A percentile compares a stretch with the other conserved stretches of the same genome.
Evolutionary conservation across 2,329 filamentous ascomycete genomes (phyloP).

Genomic region (Botryotinia globosa): DNA sequence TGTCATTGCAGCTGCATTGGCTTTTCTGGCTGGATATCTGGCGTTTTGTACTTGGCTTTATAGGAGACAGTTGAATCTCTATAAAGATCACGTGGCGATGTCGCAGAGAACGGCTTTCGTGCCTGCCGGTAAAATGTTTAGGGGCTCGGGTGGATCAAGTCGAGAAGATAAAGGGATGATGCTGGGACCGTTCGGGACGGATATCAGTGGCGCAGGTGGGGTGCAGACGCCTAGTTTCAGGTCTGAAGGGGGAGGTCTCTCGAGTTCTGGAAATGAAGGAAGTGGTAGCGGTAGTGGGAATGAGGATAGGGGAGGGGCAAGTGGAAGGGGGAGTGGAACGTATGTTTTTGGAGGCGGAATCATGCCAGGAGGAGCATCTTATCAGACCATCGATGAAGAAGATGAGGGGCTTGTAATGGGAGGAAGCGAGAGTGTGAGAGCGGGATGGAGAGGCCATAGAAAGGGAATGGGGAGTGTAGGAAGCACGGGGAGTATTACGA

Average conservation of each 20-base stretch:
- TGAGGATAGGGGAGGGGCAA: not conserved
- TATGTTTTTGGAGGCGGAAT: constrained; percentile 28
- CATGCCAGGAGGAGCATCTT: constrained; percentile 28
- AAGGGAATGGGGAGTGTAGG: constrained; percentile 1
- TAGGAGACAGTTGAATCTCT: constrained; percentile 65
- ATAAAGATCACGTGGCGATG: constrained; percentile 67
- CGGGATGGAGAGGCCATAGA: constrained; percentile 36
- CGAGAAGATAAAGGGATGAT: constrained; percentile 20
- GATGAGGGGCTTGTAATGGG: constrained; percentile 27
- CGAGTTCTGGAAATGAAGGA: not conserved
- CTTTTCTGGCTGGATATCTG: constrained; percentile 60
- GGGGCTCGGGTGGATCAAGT: not conserved
- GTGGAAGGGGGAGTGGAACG: not conserved
- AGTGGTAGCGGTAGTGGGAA: constrained; percentile 15
- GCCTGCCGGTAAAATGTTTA: constrained; percentile 2
- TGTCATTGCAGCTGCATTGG: constrained; percentile 63
- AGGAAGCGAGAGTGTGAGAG: constrained; percentile 26
- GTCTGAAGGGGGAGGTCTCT: not conserved
- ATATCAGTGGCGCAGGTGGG: constrained; percentile 19
- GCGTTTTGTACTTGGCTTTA: constrained; percentile 73
- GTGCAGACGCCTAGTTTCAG: constrained; percentile 13
- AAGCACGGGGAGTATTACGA: constrained; percentile 37
- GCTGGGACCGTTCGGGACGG: constrained; percentile 34
- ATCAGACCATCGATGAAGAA: constrained; percentile 35
- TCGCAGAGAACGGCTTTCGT: constrained; percentile 55